phyloP scores from a whole-genome alignment of 2,329 filamentous ascomycete genomes.

The Colletotrichum liaoningense region DNA sequence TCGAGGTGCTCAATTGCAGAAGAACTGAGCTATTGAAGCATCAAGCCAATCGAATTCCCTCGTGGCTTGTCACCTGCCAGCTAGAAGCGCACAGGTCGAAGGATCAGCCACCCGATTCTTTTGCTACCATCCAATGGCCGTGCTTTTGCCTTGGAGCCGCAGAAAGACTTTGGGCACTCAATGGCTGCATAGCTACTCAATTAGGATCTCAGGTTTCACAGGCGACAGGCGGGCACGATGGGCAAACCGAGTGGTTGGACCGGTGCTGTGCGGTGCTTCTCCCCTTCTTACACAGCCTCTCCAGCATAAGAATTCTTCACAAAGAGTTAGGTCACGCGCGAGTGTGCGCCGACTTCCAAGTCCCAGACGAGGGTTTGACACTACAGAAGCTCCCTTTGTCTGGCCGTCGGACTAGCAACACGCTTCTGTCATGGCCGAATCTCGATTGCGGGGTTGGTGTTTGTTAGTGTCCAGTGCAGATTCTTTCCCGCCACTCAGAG shows the following conservation, averaged over 20 bases:
- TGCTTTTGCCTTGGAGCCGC: background rate
- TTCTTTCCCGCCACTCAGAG: background rate
- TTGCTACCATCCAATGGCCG: background rate
- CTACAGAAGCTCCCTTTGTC: background rate
- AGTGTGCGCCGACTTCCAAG: background rate
- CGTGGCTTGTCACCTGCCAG: conserved; percentile 23
- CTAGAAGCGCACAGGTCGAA: conserved; percentile 3
- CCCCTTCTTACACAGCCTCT: background rate
- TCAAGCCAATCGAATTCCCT: conserved; percentile 9
- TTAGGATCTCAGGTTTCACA: background rate
- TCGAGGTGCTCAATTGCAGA: background rate
- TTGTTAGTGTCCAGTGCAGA: background rate
- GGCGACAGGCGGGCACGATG: background rate
- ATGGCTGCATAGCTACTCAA: background rate
- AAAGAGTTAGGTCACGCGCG: background rate
- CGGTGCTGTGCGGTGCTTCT: background rate
- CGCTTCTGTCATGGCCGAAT: background rate
- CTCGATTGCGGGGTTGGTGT: background rate
- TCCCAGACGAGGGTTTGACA: background rate
- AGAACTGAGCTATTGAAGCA: conserved; percentile 9
- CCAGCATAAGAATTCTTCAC: background rate
- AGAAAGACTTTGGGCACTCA: background rate
- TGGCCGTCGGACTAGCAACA: background rate
- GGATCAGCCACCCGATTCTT: conserved; percentile 29
- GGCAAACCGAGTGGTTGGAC: background rate